phyloP scores from a whole-genome alignment of 2,329 filamentous ascomycete genomes.

The Phaeophleospora eucalypticola region DNA sequence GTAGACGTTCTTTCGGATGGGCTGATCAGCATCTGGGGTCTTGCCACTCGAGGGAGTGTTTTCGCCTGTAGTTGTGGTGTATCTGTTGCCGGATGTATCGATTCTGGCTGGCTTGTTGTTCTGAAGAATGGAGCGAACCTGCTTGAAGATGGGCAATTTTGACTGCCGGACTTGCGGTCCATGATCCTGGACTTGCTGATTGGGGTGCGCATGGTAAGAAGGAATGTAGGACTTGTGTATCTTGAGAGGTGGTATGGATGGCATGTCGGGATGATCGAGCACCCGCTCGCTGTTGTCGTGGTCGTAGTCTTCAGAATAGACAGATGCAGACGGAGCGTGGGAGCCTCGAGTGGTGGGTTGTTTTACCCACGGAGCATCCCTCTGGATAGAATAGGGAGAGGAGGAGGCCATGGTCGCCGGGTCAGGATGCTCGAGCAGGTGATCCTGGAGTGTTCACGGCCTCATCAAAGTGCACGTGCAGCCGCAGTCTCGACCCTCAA shows the following conservation, averaged over 20 bases:
- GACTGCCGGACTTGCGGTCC: slow-evolving; percentile 24
- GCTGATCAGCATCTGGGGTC: background rate
- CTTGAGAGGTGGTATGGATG: slow-evolving; percentile 19
- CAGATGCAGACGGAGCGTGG: slow-evolving; percentile 31
- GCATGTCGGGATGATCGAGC: slow-evolving; percentile 18
- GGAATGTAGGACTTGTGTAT: slow-evolving; percentile 12
- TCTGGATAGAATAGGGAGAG: slow-evolving; percentile 35
- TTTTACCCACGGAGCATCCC: slow-evolving; percentile 26
- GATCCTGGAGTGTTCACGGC: background rate
- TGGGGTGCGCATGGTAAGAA: slow-evolving; percentile 18
- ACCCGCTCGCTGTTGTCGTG: background rate
- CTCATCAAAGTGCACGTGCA: background rate
- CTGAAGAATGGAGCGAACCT: slow-evolving; percentile 32
- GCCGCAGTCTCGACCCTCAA: background rate
- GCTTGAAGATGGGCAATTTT: slow-evolving; percentile 31
- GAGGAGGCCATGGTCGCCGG: background rate
- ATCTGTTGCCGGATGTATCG: slow-evolving; percentile 10
- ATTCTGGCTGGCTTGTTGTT: slow-evolving; percentile 25
- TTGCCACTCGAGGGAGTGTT: background rate
- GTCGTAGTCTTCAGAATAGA: slow-evolving; percentile 37
- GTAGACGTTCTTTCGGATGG: slow-evolving; percentile 10
- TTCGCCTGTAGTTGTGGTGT: background rate
- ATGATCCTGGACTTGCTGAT: slow-evolving; percentile 23
- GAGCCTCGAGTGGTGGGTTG: slow-evolving; percentile 20
- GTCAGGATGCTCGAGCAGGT: background rate